Evolutionary conservation across 1,139 yeast genomes (phyloP).

Genomic region (Wickerhamiella infanticola): DNA sequence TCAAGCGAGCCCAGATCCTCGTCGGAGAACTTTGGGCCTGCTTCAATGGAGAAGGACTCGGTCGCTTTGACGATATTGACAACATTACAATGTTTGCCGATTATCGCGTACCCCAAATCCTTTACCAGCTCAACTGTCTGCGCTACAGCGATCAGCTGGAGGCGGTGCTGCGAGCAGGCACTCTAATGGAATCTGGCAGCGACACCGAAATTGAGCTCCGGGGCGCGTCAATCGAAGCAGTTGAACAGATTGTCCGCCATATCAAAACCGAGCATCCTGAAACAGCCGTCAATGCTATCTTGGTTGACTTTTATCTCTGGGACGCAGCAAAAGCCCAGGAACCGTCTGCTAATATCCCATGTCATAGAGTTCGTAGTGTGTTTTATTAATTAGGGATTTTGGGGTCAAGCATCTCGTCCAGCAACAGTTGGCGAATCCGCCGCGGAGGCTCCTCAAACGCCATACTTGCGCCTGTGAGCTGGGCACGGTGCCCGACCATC

Average conservation of each 20-base stretch:
- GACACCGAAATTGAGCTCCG: slow-evolving; percentile 27
- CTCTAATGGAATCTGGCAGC: slow-evolving; percentile 19
- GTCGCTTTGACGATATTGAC: slow-evolving; percentile 27
- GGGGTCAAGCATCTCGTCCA: slow-evolving; percentile 26
- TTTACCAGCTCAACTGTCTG: slow-evolving; percentile 25
- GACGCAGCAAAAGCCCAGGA: slow-evolving; percentile 30
- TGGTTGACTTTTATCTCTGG: slow-evolving; percentile 31
- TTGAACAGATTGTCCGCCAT: slow-evolving; percentile 22
- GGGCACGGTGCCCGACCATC: slow-evolving; percentile 50
- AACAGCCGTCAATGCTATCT: slow-evolving; percentile 22
- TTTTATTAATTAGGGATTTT: slow-evolving; percentile 18
- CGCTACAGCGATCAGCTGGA: slow-evolving; percentile 21
- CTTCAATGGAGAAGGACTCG: slow-evolving; percentile 24
- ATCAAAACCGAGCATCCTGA: slow-evolving; percentile 16
- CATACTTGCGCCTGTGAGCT: slow-evolving; percentile 51
- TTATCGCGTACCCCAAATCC: slow-evolving; percentile 31
- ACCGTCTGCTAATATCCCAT: slow-evolving; percentile 19
- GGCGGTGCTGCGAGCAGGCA: slow-evolving; percentile 13
- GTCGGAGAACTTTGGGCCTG: slow-evolving; percentile 32
- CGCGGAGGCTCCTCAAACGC: slow-evolving; percentile 42
- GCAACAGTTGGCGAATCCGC: slow-evolving; percentile 34
- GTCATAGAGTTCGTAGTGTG: slow-evolving; percentile 27
- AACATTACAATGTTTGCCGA: slow-evolving; percentile 33
- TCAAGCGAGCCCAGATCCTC: slow-evolving; percentile 30
- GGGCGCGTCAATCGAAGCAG: slow-evolving; percentile 29